Conservation (phyloP, 1,284 basidiomycete genomes). For the Entoloma clypeatum region DNA sequence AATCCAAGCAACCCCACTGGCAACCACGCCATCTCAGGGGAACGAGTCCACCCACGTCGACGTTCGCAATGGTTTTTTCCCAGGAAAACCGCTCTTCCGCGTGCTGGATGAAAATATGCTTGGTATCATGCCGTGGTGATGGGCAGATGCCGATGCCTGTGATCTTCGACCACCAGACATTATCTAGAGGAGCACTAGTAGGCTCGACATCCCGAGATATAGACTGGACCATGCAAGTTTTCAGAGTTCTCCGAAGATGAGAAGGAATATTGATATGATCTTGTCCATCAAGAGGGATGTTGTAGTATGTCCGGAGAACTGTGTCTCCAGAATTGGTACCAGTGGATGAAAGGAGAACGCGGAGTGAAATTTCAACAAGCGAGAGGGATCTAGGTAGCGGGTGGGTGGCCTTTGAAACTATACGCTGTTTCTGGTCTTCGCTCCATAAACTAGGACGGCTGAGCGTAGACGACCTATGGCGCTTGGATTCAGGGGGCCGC, state of each 20-base stretch:
- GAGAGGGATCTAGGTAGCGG: constrained; percentile 34
- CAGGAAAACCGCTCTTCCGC: constrained; percentile 64
- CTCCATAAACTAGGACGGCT: constrained; percentile 11
- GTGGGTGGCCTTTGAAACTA: constrained; percentile 28
- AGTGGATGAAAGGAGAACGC: constrained; percentile 40
- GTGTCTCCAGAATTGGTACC: constrained; percentile 21
- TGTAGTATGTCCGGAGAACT: constrained; percentile 32
- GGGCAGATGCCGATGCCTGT: constrained; percentile 50
- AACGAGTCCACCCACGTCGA: constrained; percentile 48
- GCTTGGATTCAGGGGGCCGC: constrained; percentile 17
- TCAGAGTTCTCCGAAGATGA: constrained; percentile 29
- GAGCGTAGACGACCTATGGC: constrained; percentile 16
- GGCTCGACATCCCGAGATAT: constrained; percentile 19
- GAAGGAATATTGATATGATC: constrained; percentile 14
- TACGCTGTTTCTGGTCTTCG: constrained; percentile 12
- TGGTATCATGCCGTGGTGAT: constrained; percentile 43
- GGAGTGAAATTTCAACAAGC: constrained; percentile 49
- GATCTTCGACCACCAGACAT: constrained; percentile 14
- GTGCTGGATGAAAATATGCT: constrained; percentile 48
- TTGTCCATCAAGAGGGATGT: constrained; percentile 31
- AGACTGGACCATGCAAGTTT: constrained; percentile 36
- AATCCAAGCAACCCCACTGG: constrained; percentile 54
- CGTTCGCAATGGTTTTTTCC: constrained; percentile 54
- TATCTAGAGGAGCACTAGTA: constrained; percentile 11
- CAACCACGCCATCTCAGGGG: constrained; percentile 74